Evolutionary conservation across 2,329 filamentous ascomycete genomes (phyloP), one percentile per base, ranked within the genome.

Genomic region (Cyphellophora attinorum): DNA sequence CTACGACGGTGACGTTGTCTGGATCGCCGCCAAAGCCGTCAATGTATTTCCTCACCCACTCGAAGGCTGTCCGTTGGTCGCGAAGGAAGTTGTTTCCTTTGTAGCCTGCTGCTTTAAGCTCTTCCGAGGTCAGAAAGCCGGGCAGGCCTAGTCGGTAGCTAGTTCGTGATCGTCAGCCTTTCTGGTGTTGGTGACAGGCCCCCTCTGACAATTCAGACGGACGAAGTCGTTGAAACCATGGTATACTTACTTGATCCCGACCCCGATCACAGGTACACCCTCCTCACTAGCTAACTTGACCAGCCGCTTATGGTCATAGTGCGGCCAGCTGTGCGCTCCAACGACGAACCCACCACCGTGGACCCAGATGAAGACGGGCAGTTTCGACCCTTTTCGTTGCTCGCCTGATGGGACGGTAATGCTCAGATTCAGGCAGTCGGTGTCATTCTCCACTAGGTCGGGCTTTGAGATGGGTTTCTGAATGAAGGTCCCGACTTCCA

Each of bases 301-400:
- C 4, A 74, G 40, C 1, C 59, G 50, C 4, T 52, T 51, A 13
- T 63, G 51, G 40, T 72, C 63, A 42, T 67, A 70, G 23, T 72
- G 65, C 1, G 69, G 70, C 58, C 67, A 74, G 28, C 60, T 69
- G 27, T 62, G 67, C 3, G 65, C 65, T 3, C 71, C 72, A 23
- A 74, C 44, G 2, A 74, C 68, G 68, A 70, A 76, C 3, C 71
- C 72, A 1, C 72, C 72, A 3, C 72, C 72, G 44, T 76, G 72
- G 43, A 65, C 70, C 50, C 72, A 77, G 3, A 76, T 46, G 49
- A 70, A 64, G 5, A 68, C 61, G 2, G 72, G 72, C 68, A 71
- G 74, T 23, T 71, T 71, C 1, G 45, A 46, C 0, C 46, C 52
- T 0, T 70, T 68, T 6, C 39, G 56, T 5, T 56, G 21, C n/a